phyloP scores from a whole-genome alignment of 2,329 filamentous ascomycete genomes.

The Ceratocystis cubensis region DNA sequence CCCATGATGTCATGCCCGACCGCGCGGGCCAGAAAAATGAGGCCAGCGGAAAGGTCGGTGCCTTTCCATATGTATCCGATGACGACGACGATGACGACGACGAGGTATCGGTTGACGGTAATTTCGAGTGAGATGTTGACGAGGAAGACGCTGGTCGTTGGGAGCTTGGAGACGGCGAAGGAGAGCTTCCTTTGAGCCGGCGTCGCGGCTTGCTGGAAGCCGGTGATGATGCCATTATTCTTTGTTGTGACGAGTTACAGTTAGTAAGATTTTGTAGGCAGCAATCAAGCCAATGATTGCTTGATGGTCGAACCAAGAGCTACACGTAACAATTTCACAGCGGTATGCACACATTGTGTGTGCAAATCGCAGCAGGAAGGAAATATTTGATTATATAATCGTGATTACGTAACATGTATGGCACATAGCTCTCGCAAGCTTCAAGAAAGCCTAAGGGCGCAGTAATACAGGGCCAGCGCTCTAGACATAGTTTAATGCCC shows the following conservation, averaged over 20 bases:
- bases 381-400: not conserved
- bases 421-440: not conserved
- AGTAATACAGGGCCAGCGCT: no score
- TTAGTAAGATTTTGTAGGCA: not conserved
- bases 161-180: conserved; percentile 5
- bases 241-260: not conserved
- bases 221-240: conserved; percentile 38
- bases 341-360: not conserved
- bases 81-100: not conserved
- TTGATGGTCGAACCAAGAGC: not conserved
- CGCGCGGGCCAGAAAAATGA: conserved; percentile 91
- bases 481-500: no score
- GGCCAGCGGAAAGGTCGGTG: conserved; percentile 76
- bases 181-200: conserved; percentile 38
- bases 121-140: not conserved
- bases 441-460: no score
- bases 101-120: not conserved
- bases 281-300: not conserved
- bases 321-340: conserved; percentile 3
- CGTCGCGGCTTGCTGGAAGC: conserved; percentile 49
- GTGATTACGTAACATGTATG: not conserved
- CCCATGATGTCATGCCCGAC: conserved; percentile 77
- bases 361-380: not conserved
- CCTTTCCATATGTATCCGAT: conserved; percentile 32
- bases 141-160: conserved; percentile 11